phyloP scores from a whole-genome alignment of 139 green algal genomes.

The Chlorella vulgaris region DNA sequence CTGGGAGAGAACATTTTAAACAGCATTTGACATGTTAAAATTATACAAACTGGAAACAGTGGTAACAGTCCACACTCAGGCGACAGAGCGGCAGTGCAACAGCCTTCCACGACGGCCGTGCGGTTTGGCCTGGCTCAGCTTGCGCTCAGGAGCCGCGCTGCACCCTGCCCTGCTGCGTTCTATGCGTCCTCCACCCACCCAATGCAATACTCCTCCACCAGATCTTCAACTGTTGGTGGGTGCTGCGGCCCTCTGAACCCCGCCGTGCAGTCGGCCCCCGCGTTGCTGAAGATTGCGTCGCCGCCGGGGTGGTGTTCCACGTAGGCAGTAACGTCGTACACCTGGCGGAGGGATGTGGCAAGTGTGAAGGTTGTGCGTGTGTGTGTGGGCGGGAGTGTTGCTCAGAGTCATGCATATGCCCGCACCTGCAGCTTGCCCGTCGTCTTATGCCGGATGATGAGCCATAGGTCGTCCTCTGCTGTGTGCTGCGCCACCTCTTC shows the following conservation, averaged over 20 bases:
- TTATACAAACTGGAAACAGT: too few species aligned
- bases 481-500: slow-evolving; percentile 80
- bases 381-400: neutral
- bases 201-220: slow-evolving; percentile 87
- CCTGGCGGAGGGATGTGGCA: slow-evolving; percentile 5
- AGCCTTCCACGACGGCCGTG: too few species aligned
- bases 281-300: slow-evolving; percentile 83
- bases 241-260: slow-evolving; percentile 92
- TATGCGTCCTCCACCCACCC: slow-evolving; percentile 46
- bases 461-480: slow-evolving; percentile 64
- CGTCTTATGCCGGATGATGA: slow-evolving; percentile 47
- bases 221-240: slow-evolving; percentile 75
- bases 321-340: slow-evolving; percentile 92
- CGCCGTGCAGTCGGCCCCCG: slow-evolving; percentile 82
- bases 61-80: too few species aligned
- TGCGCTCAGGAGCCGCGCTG: too few species aligned
- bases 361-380: neutral
- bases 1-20: too few species aligned
- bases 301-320: slow-evolving; percentile 92
- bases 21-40: too few species aligned
- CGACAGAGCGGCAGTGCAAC: too few species aligned
- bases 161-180: too few species aligned
- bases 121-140: too few species aligned
- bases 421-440: slow-evolving; percentile 2
- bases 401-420: neutral